phyloP scores from a whole-genome alignment of 2,329 filamentous ascomycete genomes.

The Xylaria sp. region DNA sequence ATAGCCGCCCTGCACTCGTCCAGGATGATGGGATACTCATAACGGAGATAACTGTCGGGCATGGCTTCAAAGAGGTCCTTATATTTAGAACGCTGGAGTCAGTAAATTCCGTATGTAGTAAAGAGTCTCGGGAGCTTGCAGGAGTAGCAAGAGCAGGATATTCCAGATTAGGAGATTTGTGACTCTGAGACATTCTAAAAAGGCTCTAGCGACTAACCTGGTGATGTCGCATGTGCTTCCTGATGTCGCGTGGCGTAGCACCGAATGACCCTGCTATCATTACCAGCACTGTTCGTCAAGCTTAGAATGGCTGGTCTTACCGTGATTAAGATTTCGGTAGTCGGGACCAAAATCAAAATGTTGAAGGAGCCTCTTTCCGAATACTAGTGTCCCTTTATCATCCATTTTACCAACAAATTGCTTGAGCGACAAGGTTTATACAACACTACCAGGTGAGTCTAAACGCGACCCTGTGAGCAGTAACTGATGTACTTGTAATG shows the following conservation, averaged over 20 bases:
- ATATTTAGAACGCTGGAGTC: too few relatives aligned
- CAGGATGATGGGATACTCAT: conserved; percentile 70
- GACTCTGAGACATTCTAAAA: too few relatives aligned
- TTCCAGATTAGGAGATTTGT: too few relatives aligned
- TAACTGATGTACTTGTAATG: background rate
- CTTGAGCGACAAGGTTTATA: background rate
- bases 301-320: conserved; percentile 54
- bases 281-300: conserved; percentile 10
- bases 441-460: background rate
- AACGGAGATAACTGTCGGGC: conserved; percentile 82
- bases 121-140: too few relatives aligned
- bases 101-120: too few relatives aligned
- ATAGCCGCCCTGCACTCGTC: conserved; percentile 72
- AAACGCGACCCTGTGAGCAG: background rate
- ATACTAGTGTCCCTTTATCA: conserved; percentile 41
- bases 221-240: conserved; percentile 67
- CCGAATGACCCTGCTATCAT: conserved; percentile 76
- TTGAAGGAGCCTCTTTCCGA: conserved; percentile 65
- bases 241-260: conserved; percentile 73
- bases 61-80: conserved; percentile 70
- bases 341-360: conserved; percentile 75
- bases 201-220: too few relatives aligned
- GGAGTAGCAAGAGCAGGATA: too few relatives aligned
- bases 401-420: conserved; percentile 7
- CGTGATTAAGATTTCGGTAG: conserved; percentile 83